Evolutionary conservation across 1,284 basidiomycete species (phyloP).

Genomic region (Naganishia liquefaciens): DNA sequence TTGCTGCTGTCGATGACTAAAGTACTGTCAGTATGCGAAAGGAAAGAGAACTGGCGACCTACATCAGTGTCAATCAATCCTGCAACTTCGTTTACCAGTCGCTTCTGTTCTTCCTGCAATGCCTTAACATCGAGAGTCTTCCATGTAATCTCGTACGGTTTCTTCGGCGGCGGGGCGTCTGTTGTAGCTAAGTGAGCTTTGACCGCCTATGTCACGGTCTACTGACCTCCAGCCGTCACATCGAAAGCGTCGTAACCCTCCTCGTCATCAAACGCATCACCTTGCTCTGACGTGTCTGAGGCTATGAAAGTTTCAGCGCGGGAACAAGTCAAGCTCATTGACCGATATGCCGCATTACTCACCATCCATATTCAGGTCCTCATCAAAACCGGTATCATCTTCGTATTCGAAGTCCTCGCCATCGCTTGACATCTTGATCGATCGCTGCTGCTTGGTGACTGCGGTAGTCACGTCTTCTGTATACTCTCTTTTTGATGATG

Average conservation of each 20-base stretch:
- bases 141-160: slow-evolving; percentile 53
- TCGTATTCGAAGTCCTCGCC: slow-evolving; percentile 48
- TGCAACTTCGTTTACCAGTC: slow-evolving; percentile 78
- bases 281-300: slow-evolving; percentile 24
- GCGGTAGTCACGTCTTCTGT: not conserved
- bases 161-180: slow-evolving; percentile 43
- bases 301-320: not conserved
- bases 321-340: not conserved
- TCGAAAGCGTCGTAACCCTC: slow-evolving; percentile 45
- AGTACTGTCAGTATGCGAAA: slow-evolving; percentile 27
- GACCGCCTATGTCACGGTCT: slow-evolving; percentile 28
- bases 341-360: not conserved
- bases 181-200: not conserved
- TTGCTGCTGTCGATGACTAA: slow-evolving; percentile 63
- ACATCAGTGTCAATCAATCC: slow-evolving; percentile 83
- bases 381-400: slow-evolving; percentile 47
- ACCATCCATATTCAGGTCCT: slow-evolving; percentile 40
- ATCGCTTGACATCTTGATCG: slow-evolving; percentile 49
- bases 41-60: slow-evolving; percentile 50
- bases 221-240: slow-evolving; percentile 49
- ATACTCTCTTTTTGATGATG: too few relatives aligned
- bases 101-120: slow-evolving; percentile 72
- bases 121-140: slow-evolving; percentile 72
- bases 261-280: slow-evolving; percentile 23
- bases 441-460: not conserved